Evolutionary conservation across 805 yeast genomes (phyloP).

Genomic region (Lipomyces oligophaga): DNA sequence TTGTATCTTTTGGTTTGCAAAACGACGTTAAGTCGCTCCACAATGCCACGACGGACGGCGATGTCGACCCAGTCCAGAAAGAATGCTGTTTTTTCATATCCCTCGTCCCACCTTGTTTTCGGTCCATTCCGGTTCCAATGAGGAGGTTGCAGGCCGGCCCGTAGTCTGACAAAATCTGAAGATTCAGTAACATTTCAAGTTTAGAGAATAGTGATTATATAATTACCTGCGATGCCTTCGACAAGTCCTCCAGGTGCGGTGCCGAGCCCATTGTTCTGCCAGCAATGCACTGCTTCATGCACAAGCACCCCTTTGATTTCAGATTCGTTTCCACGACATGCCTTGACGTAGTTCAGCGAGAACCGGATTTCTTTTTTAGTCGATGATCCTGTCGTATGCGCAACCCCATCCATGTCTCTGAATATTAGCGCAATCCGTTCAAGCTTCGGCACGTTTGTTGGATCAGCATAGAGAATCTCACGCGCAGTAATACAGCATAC

Average conservation of each 20-base stretch:
- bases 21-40: neutral
- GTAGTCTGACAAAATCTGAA: slow-evolving; percentile 8
- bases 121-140: slow-evolving; percentile 5
- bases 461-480: slow-evolving; percentile 4
- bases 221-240: slow-evolving; percentile 14
- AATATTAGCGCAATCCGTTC: neutral
- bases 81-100: slow-evolving; percentile 11
- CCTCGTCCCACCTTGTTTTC: slow-evolving; percentile 12
- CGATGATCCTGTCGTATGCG: slow-evolving; percentile 4
- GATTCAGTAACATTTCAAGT: neutral
- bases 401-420: slow-evolving; percentile 10
- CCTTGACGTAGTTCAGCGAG: neutral
- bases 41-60: neutral
- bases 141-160: slow-evolving; percentile 14
- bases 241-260: slow-evolving; percentile 9
- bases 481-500: slow-evolving; percentile 2
- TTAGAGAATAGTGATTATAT: neutral
- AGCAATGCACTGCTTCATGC: slow-evolving; percentile 8
- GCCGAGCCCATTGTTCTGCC: slow-evolving; percentile 14
- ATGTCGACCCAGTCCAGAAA: slow-evolving; percentile 12
- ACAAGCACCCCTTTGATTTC: slow-evolving; percentile 12
- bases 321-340: slow-evolving; percentile 1
- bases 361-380: slow-evolving; percentile 6
- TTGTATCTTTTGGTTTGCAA: slow-evolving; percentile 1
- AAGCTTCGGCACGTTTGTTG: neutral